Conservation (phyloP, 1,284 basidiomycete genomes). For the Anthracocystis panici-leucophaei region DNA sequence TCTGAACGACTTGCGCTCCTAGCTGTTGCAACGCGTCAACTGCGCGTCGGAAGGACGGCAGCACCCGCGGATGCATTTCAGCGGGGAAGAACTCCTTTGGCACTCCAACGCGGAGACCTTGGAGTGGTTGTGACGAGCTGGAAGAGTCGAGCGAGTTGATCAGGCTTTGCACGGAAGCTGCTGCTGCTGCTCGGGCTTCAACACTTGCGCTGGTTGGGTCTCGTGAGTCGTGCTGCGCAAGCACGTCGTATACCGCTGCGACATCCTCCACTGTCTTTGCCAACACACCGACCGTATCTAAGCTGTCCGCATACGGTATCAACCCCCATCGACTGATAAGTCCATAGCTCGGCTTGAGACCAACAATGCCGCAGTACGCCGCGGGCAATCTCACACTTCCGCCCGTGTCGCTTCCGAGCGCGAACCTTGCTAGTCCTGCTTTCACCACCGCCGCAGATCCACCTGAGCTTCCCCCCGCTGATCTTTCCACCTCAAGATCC, state of each 20-base stretch:
- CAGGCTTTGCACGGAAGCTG: constrained; percentile 3
- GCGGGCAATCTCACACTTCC: constrained; percentile 93
- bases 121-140: constrained; percentile 50
- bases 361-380: constrained; percentile 90
- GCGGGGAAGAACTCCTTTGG: constrained; percentile 85
- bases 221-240: constrained; percentile 77
- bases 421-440: constrained; percentile 69
- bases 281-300: constrained; percentile 92
- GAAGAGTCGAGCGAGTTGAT: constrained; percentile 5
- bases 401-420: constrained; percentile 93
- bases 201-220: constrained; percentile 82
- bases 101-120: constrained; percentile 76
- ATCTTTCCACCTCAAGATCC: constrained; percentile 73
- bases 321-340: constrained; percentile 90
- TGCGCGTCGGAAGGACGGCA: constrained; percentile 73
- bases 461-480: constrained; percentile 72
- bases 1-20: constrained; percentile 80
- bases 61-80: constrained; percentile 75
- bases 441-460: constrained; percentile 65
- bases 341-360: constrained; percentile 95
- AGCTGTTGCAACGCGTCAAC: constrained; percentile 74
- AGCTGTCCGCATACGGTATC: constrained; percentile 90
- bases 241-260: constrained; percentile 76
- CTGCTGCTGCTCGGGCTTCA: constrained; percentile 30
- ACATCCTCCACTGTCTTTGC: constrained; percentile 75